A percentile compares a stretch with the other conserved stretches of the same genome.
Evolutionary conservation across 73 alveolate genomes (phyloP).

Genomic region (Paramecium pentaurelia): DNA sequence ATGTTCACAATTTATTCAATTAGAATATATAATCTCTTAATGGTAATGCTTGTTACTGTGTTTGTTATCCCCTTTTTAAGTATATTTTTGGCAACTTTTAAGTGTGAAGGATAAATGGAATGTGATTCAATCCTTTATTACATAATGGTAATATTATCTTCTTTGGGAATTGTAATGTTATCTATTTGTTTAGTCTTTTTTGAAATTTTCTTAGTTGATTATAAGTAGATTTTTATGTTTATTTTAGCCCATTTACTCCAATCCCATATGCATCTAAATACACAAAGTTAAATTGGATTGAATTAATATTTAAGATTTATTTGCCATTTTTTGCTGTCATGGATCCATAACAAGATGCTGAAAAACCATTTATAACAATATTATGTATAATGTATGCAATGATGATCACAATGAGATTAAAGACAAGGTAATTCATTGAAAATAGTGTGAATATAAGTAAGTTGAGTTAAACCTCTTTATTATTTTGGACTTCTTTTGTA

Average conservation of each 20-base stretch:
- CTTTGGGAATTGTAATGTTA: neutral
- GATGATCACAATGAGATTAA: neutral
- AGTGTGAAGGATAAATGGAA: neutral
- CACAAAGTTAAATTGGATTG: slow-evolving; percentile 25
- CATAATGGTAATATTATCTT: neutral
- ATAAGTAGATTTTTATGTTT: neutral
- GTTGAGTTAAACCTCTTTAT: neutral
- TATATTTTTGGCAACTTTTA: neutral
- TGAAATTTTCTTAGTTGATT: neutral
- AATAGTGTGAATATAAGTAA: neutral
- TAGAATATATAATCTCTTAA: neutral
- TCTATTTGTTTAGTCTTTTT: neutral
- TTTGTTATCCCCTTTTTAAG: neutral
- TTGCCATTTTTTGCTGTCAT: neutral
- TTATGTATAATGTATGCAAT: neutral
- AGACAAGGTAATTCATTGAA: slow-evolving; percentile 8
- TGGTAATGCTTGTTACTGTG: neutral
- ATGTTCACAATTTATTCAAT: neutral
- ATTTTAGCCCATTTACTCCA: neutral
- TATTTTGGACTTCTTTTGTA: slow-evolving; percentile 8
- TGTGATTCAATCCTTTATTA: neutral
- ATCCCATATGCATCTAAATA: neutral
- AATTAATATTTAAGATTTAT: neutral
- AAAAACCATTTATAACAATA: neutral
- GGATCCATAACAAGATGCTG: slow-evolving; percentile 1